A percentile compares a stretch with the other conserved stretches of the same genome.
Evolutionary conservation across 495 filamentous ascomycete species (phyloP).

Genomic region (Beverwykella pulmonaria): DNA sequence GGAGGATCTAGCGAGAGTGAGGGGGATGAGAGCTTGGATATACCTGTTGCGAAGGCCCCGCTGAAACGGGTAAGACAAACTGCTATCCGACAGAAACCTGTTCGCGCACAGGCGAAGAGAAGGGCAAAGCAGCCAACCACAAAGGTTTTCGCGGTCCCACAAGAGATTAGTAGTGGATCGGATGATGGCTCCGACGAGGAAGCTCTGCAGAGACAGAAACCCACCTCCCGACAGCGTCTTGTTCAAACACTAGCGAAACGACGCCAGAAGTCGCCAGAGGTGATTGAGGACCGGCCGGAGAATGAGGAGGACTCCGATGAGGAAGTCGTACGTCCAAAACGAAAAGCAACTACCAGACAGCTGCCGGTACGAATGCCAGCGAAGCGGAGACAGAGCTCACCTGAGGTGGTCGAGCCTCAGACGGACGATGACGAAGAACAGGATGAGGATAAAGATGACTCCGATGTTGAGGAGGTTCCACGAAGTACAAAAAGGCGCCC

Average conservation of each 20-base stretch:
- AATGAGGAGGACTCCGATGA: background rate
- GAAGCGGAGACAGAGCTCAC: constrained; percentile 9
- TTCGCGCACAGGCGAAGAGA: background rate
- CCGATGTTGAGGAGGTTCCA: constrained; percentile 21
- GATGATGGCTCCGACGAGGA: background rate
- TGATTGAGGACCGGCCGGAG: background rate
- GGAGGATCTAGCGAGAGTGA: background rate
- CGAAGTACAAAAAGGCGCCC: constrained; percentile 4
- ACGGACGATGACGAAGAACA: constrained; percentile 18
- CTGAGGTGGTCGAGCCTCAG: background rate
- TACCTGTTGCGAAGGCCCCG: background rate
- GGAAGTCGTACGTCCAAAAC: background rate
- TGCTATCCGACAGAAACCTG: background rate
- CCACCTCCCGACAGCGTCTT: background rate
- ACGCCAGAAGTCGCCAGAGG: background rate
- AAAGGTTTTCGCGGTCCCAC: background rate
- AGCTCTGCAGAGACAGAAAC: background rate
- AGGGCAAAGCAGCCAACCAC: background rate
- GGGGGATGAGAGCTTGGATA: background rate
- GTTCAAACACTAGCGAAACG: background rate
- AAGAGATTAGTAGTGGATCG: background rate
- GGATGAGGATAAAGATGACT: constrained; percentile 27
- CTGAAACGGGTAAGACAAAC: background rate
- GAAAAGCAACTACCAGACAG: background rate
- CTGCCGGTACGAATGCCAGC: background rate